Evolutionary conservation across 1,284 basidiomycete genomes (phyloP).

Genomic region (Fistulinella cinereoalba): DNA sequence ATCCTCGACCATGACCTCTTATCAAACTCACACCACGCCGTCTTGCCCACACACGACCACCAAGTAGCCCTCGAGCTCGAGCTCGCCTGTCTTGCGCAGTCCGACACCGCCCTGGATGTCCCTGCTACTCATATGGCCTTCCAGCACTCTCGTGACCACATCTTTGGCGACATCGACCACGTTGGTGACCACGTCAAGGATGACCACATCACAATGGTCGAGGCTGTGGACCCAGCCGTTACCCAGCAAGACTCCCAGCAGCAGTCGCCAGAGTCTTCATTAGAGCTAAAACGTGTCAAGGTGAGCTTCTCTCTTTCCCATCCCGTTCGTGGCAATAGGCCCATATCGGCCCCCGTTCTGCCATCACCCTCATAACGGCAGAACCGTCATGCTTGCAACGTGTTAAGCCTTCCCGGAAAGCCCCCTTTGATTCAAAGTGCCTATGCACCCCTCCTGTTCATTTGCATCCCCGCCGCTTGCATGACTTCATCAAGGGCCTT

Average conservation of each 20-base stretch:
- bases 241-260: slow-evolving; percentile 37
- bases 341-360: slow-evolving; percentile 13
- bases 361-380: slow-evolving; percentile 19
- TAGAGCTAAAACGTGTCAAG: slow-evolving; percentile 43
- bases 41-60: slow-evolving; percentile 28
- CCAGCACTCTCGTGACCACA: slow-evolving; percentile 33
- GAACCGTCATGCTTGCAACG: slow-evolving; percentile 25
- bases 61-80: slow-evolving; percentile 29
- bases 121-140: slow-evolving; percentile 28
- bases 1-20: slow-evolving; percentile 34
- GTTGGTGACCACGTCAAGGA: slow-evolving; percentile 35
- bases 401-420: slow-evolving; percentile 13
- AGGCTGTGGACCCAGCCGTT: slow-evolving; percentile 36
- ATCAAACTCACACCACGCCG: slow-evolving; percentile 33
- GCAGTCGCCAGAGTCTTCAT: slow-evolving; percentile 34
- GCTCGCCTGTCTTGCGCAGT: slow-evolving; percentile 30
- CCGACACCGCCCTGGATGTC: slow-evolving; percentile 28
- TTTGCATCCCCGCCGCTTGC: slow-evolving; percentile 23
- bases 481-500: slow-evolving; percentile 34
- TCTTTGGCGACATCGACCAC: slow-evolving; percentile 37
- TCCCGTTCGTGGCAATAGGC: slow-evolving; percentile 13
- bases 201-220: slow-evolving; percentile 35
- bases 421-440: slow-evolving; percentile 16
- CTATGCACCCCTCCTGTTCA: slow-evolving; percentile 18
- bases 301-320: slow-evolving; percentile 31